Base-by-base conservation (phyloP, 73 alveolate genomes). In the Tetrahymena borealis region DNA sequence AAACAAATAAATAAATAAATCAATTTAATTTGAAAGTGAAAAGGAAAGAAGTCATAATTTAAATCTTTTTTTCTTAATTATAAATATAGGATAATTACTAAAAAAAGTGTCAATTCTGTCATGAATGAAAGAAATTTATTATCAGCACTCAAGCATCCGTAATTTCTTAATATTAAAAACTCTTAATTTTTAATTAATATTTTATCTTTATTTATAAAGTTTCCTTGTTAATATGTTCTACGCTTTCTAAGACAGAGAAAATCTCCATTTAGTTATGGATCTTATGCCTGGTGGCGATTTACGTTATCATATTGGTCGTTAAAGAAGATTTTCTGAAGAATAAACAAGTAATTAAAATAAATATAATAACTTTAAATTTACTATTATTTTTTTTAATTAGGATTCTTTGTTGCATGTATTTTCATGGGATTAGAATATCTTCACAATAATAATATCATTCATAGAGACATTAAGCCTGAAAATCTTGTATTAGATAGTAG, bases 251-350 rank as follows among this genome's bases (percentile, higher is more conserved):
- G 99, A 98, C 91, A 93, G 98, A 90, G 99, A 96, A 90, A 94
- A 97, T 93, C 96, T 97, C 39, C 98, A 98, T 92, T 92, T 98
- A 79, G 96, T 97, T 35, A 94, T 96, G 95, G 99, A 98, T 91
- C 95, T 95, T 78, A 93, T 98, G 95, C 93, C 96, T 20, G 99
- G 99, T 37, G 99, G 99, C 3, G 99, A 98, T 85, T 91, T 98
- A 20, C 94, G 99, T 91, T 98, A 94, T 92, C 99, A 98, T 91
- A 95, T 98, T 2, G 97, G 98, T 32, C 91, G 94, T 13, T 94
- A 94, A 90, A 95, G 97, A 95, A 96, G 96, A 91, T 98, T 98
- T 93, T 95, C 96, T 16, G 99, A 98, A 96, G 99, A 97, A 93
- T 91, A 96, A 96, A 96, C 99, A 24, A 92, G 99, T 96, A 96